These are phyloP conservation scores for Camillea tinctor DNA, from an alignment of 2,329 filamentous ascomycete genomes.

Conservation along the genomic window DNA sequence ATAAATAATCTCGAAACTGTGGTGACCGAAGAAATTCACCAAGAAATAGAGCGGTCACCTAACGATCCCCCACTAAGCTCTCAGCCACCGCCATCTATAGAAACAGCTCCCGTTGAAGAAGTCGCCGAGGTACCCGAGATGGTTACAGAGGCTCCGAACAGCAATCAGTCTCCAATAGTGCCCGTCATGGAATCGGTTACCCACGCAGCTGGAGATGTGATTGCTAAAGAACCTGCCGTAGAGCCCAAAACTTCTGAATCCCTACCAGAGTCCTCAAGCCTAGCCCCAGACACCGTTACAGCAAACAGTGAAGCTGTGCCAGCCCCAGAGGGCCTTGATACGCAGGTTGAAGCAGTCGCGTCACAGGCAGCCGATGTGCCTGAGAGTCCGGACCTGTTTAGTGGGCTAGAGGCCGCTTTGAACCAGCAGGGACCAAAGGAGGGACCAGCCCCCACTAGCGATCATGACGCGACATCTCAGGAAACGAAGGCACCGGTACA, in stretches of 20 bases:
- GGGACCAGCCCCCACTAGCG: background rate
- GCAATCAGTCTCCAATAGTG: background rate
- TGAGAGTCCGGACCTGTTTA: slow-evolving; percentile 43
- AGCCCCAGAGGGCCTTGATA: slow-evolving; percentile 8
- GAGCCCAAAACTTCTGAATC: background rate
- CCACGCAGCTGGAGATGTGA: background rate
- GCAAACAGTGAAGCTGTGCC: slow-evolving; percentile 19
- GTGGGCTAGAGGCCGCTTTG: slow-evolving; percentile 45
- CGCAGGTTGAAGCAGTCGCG: slow-evolving; percentile 14
- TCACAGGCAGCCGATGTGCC: slow-evolving; percentile 28
- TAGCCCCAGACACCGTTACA: slow-evolving; percentile 1
- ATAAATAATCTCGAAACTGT: background rate
- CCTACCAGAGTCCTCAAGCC: background rate
- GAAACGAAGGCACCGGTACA: slow-evolving; percentile 2
- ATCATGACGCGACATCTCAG: slow-evolving; percentile 9
- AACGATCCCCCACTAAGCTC: background rate
- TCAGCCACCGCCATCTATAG: background rate
- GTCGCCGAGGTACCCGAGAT: background rate
- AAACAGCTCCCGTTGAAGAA: background rate
- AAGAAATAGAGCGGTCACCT: background rate
- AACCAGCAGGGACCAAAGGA: slow-evolving; percentile 37
- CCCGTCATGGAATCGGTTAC: slow-evolving; percentile 1
- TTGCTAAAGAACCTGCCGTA: background rate
- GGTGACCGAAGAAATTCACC: background rate
- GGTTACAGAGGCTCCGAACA: background rate